Percentiles rank a stretch among this genome's conserved stretches.
Evolutionary conservation across 352 stramenopile species (phyloP).

Genomic region (Pythium coloratum): DNA sequence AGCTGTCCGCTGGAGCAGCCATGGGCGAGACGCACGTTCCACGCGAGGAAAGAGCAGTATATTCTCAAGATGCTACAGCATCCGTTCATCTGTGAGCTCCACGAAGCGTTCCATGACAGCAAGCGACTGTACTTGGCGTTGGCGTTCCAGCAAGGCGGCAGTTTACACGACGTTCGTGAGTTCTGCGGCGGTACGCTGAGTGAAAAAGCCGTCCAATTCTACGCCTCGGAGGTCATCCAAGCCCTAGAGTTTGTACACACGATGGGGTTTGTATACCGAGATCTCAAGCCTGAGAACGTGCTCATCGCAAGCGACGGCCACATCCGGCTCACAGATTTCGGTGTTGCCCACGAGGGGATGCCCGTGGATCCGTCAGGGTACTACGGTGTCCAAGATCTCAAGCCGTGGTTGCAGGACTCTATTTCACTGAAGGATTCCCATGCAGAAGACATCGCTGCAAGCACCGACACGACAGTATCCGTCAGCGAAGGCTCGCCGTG

Average conservation of each 20-base stretch:
- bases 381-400: background rate
- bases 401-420: background rate
- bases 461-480: constrained; percentile 1
- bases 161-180: constrained; percentile 23
- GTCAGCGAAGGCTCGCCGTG: background rate
- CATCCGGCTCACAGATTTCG: constrained; percentile 32
- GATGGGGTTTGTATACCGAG: constrained; percentile 46
- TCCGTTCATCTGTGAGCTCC: constrained; percentile 32
- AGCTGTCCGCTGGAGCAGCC: constrained; percentile 16
- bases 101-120: constrained; percentile 31
- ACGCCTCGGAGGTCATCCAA: constrained; percentile 52
- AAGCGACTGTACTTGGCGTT: constrained; percentile 31
- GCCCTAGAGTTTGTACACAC: constrained; percentile 42
- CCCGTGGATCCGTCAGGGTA: constrained; percentile 8
- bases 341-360: constrained; percentile 28
- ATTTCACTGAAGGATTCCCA: background rate
- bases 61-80: constrained; percentile 34
- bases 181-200: constrained; percentile 22
- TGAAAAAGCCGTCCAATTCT: constrained; percentile 41
- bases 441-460: background rate
- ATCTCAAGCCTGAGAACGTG: constrained; percentile 65
- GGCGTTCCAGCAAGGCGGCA: constrained; percentile 33
- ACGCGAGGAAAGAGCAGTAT: constrained; percentile 29
- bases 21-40: constrained; percentile 26
- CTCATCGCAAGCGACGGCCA: constrained; percentile 29